Conservation (phyloP, 192 early-diverging fungal genomes). For the Podila epicladia region DNA sequence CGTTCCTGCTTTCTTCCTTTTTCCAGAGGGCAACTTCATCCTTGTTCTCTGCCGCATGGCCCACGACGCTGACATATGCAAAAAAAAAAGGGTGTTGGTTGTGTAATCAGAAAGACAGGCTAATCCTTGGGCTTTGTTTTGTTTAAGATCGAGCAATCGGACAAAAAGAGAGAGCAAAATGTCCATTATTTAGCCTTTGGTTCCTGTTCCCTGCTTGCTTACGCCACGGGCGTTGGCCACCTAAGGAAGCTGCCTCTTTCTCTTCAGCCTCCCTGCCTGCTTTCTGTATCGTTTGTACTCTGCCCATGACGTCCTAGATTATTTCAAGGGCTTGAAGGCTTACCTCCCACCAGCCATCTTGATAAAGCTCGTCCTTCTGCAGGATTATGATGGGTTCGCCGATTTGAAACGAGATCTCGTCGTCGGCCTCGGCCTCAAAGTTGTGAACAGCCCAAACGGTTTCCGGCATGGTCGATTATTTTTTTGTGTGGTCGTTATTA, state of each 20-base stretch:
- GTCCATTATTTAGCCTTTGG: neutral
- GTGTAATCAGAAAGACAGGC: neutral
- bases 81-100: neutral
- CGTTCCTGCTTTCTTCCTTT: no score
- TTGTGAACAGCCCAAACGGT: slow-evolving; percentile 66
- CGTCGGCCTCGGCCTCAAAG: slow-evolving; percentile 69
- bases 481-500: neutral
- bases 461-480: slow-evolving; percentile 39
- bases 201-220: no score
- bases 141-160: neutral
- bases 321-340: slow-evolving; percentile 5
- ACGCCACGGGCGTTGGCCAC: no score
- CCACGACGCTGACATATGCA: no score
- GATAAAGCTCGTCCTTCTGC: slow-evolving; percentile 73
- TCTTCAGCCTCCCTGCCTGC: no score
- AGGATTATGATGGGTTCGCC: slow-evolving; percentile 76
- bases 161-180: neutral
- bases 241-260: no score
- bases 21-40: no score
- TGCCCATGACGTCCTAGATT: neutral
- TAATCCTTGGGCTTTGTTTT: neutral
- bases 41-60: no score
- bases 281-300: no score
- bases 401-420: slow-evolving; percentile 72
- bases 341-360: slow-evolving; percentile 87